Conservation (phyloP, 2,329 filamentous ascomycete genomes). For the Colletotrichum truncatum region DNA sequence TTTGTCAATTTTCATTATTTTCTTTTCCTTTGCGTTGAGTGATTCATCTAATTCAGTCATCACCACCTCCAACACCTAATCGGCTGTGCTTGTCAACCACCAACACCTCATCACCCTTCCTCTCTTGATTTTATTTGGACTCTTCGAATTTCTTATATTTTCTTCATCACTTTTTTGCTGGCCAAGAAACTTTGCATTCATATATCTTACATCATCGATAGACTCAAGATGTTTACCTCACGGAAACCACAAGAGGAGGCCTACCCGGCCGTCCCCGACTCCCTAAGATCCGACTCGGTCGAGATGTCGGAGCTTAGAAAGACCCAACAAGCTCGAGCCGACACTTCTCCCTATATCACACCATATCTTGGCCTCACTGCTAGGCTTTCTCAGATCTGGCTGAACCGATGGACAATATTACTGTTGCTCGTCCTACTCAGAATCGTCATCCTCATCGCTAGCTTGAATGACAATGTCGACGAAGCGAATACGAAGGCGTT, state of each 20-base stretch:
- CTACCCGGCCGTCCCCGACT: conserved; percentile 48
- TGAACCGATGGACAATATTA: conserved; percentile 96
- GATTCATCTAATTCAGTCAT: conserved; percentile 24
- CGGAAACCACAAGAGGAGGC: conserved; percentile 41
- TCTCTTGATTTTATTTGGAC: background rate
- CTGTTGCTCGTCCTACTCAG: conserved; percentile 86
- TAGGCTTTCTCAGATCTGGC: conserved; percentile 93
- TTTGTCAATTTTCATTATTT: conserved; percentile 29
- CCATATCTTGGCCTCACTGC: conserved; percentile 92
- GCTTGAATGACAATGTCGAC: conserved; percentile 77
- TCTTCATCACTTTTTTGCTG: conserved; percentile 1
- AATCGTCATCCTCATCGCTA: conserved; percentile 78
- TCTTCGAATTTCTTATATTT: background rate
- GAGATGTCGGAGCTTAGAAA: conserved; percentile 44
- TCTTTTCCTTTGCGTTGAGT: conserved; percentile 10
- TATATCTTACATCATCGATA: conserved; percentile 35
- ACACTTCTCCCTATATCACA: conserved; percentile 76
- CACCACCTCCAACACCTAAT: conserved; percentile 13
- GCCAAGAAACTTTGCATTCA: conserved; percentile 10
- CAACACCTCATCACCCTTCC: background rate
- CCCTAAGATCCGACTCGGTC: conserved; percentile 47
- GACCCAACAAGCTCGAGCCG: conserved; percentile 47
- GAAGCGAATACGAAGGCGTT: conserved; percentile 84
- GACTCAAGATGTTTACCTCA: conserved; percentile 48
- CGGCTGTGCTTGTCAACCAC: background rate